These are phyloP conservation scores for Leccinum fibrillosum DNA, from an alignment of 768 basidiomycete genomes.

Conservation along the genomic window DNA sequence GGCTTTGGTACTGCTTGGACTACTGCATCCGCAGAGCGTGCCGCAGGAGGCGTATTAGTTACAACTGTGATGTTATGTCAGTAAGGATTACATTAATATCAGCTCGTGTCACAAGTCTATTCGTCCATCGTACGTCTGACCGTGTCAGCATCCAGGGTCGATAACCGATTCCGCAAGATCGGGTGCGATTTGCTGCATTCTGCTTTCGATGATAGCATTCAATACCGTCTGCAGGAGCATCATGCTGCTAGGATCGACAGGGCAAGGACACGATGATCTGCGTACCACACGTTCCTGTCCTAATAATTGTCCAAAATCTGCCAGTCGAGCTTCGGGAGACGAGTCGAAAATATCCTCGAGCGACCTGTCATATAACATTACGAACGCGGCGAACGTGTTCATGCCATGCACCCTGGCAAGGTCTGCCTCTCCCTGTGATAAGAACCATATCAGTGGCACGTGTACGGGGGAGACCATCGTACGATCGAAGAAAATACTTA, in stretches of 20 bases:
- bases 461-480: constrained; percentile 6
- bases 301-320: constrained; percentile 44
- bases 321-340: constrained; percentile 44
- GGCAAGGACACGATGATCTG: constrained; percentile 8
- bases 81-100: constrained; percentile 30
- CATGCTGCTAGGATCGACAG: constrained; percentile 6
- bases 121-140: constrained; percentile 4
- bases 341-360: constrained; percentile 56
- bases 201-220: constrained; percentile 36
- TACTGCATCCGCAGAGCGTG: constrained; percentile 19
- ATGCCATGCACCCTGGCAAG: constrained; percentile 56
- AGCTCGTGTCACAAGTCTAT: constrained; percentile 8
- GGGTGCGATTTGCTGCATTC: constrained; percentile 29
- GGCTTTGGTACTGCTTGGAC: constrained; percentile 20
- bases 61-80: constrained; percentile 28
- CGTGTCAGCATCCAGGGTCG: constrained; percentile 13
- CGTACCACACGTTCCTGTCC: constrained; percentile 54
- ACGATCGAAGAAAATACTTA: constrained; percentile 21
- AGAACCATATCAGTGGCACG: constrained; percentile 11
- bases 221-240: constrained; percentile 27
- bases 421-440: constrained; percentile 55
- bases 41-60: constrained; percentile 15
- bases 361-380: constrained; percentile 53
- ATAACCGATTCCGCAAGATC: constrained; percentile 10
- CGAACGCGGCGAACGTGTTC: constrained; percentile 67